Evolutionary conservation across 2,329 filamentous ascomycete species (phyloP).

Genomic region (Pseudocercospora ulei): DNA sequence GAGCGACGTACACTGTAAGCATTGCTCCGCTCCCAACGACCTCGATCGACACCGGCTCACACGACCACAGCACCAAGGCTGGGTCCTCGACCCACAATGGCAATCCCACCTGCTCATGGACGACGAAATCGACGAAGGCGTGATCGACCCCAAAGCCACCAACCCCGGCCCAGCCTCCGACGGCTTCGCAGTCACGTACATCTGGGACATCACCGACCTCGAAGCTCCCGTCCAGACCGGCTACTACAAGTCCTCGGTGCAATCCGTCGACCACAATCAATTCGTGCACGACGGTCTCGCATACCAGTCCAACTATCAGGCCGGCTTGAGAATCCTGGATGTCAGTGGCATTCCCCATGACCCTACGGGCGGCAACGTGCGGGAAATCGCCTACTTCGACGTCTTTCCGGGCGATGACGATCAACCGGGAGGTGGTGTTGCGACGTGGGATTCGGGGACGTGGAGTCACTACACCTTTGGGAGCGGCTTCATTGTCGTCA

Average conservation of each 20-base stretch:
- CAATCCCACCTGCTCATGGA: conserved; percentile 44
- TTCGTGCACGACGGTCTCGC: conserved; percentile 35
- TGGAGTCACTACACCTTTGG: conserved; percentile 47
- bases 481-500: conserved; percentile 45
- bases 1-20: conserved; percentile 40
- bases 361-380: conserved; percentile 41
- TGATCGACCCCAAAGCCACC: conserved; percentile 8
- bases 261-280: conserved; percentile 39
- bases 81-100: conserved; percentile 40
- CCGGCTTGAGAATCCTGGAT: conserved; percentile 35
- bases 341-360: conserved; percentile 36
- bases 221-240: conserved; percentile 38
- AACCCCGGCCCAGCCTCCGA: conserved; percentile 17
- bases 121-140: conserved; percentile 46
- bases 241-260: conserved; percentile 33
- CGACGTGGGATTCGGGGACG: conserved; percentile 32
- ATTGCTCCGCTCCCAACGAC: background rate
- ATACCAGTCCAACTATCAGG: conserved; percentile 37
- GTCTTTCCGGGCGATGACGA: conserved; percentile 45
- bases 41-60: background rate
- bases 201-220: conserved; percentile 44
- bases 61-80: conserved; percentile 41
- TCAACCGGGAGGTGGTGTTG: conserved; percentile 36
- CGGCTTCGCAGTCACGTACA: conserved; percentile 37
- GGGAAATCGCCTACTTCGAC: conserved; percentile 45